These are phyloP conservation scores for Fraxinus americana DNA, from an alignment of 257 asterid genomes.

Conservation along the genomic window DNA sequence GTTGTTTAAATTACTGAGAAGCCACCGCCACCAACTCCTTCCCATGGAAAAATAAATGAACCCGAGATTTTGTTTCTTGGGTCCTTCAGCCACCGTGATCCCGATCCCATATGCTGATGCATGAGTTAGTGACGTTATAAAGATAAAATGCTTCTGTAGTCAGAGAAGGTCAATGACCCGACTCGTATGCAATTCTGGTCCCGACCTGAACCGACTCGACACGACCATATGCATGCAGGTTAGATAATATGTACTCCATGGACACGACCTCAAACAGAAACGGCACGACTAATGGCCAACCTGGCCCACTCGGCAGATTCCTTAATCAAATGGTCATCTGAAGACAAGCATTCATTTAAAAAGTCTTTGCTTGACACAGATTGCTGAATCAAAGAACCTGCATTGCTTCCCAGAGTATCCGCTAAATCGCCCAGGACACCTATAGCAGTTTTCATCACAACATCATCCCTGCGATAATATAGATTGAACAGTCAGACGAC, in stretches of 20 bases:
- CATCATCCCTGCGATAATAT: constrained; percentile 74
- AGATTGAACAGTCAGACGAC: not conserved
- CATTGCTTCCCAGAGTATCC: constrained; percentile 89
- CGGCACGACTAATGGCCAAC: constrained; percentile 85
- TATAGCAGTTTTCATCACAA: constrained; percentile 90
- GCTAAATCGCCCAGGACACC: constrained; percentile 95
- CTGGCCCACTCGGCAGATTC: constrained; percentile 98
- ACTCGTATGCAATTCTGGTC: constrained; percentile 47
- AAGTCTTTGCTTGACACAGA: constrained; percentile 83
- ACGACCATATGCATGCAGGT: constrained; percentile 86
- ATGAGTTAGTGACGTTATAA: constrained; percentile 71
- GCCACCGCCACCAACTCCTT: constrained; percentile 31
- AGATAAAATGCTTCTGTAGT: constrained; percentile 48
- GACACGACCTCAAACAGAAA: constrained; percentile 66
- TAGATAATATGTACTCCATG: constrained; percentile 45
- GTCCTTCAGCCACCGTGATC: constrained; percentile 31
- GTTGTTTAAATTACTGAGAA: constrained; percentile 27
- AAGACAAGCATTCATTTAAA: constrained; percentile 79
- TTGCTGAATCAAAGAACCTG: constrained; percentile 77
- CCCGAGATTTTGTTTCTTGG: constrained; percentile 16
- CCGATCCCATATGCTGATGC: constrained; percentile 65
- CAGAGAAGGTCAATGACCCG: constrained; percentile 64
- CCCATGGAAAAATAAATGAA: constrained; percentile 2
- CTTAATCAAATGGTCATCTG: constrained; percentile 89
- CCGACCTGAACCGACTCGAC: constrained; percentile 65